Evolutionary conservation across 805 yeast species (phyloP), one percentile per base, ranked within the genome.

Genomic region (Isabelozyma heimii): DNA sequence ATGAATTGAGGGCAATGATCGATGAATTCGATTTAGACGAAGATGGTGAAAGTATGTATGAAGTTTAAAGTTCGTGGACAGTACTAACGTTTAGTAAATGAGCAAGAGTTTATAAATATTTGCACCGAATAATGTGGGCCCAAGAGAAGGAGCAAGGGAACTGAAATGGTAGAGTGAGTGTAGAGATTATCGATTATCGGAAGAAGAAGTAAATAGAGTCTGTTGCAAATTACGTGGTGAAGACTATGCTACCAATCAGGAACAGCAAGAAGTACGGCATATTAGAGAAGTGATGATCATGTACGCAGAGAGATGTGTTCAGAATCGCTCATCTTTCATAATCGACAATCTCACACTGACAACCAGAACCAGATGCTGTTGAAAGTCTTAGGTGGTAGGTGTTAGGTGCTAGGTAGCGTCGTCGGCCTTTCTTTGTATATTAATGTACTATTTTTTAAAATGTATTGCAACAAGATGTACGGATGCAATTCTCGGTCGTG

Each of bases 1-100:
- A 90, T 50, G 99, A 94, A 62, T 74, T 94, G 45, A 79, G 88
- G 56, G 97, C 97, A 4, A 94, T 94, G 99, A 94, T 94, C 55
- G 97, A 91, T 52, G 98, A 92, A 66, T 94, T 94, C 63, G 99
- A 94, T 69, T 71, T 91, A 45, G 97, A 94, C 64, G 96, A 89
- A 48, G 98, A 94, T 66, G 98, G 98, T 45, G 97, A 89, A 55
- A 91, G 79, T 69, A 67, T 58, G 79, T 77, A 72, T 61, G 40
- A 24, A 8, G 17, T n/a, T 10, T 2, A 35, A 27, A 16, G 14
- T 35, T 8, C 8, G 13, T 7, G 40, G 35, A 15, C 33, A 8
- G 20, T 70, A 67, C 72, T 67, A 67, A 68, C 74, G 30, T 44
- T 7, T 62, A 75, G 78, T 91, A 56, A 86, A 86, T 61, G 95